Conservation (phyloP, 495 filamentous ascomycete species). For the Penicillium egyptiacum region DNA sequence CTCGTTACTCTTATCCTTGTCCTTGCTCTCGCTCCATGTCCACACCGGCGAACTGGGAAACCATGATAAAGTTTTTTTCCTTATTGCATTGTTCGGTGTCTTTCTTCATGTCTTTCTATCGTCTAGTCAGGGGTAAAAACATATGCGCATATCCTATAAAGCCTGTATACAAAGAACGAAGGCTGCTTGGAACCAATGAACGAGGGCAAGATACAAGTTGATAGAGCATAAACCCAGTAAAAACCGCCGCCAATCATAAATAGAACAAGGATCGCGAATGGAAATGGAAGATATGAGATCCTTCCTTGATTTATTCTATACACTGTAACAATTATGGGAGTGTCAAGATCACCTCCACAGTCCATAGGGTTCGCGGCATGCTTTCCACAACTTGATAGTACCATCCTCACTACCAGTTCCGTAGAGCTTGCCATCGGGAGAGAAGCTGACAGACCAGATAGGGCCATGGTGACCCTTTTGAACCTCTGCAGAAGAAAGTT, state of each 20-base stretch:
- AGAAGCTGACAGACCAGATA: conserved; percentile 93
- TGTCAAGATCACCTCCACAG: conserved; percentile 55
- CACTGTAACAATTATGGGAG: conserved; percentile 8
- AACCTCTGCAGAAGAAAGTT: conserved; percentile 57
- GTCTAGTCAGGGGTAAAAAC: background rate
- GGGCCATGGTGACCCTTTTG: conserved; percentile 98
- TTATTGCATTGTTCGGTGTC: background rate
- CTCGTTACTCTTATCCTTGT: background rate
- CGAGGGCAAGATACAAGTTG: background rate
- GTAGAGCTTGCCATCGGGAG: conserved; percentile 91
- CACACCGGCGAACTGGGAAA: background rate
- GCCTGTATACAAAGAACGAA: background rate
- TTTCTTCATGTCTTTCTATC: background rate
- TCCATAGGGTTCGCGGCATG: conserved; percentile 64
- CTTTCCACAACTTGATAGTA: conserved; percentile 92
- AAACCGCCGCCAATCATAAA: conserved; percentile 4
- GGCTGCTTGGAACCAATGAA: background rate
- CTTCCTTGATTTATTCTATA: conserved; percentile 1
- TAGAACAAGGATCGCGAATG: background rate
- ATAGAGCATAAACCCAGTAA: background rate
- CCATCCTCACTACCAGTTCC: conserved; percentile 96
- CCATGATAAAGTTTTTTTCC: background rate
- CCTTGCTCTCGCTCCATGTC: background rate
- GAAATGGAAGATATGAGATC: background rate
- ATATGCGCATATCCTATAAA: background rate